A percentile compares a stretch with the other conserved stretches of the same genome.
These are phyloP conservation scores for Cystobasidium onofrii DNA, from an alignment of 768 basidiomycete genomes.

Conservation along the genomic window DNA sequence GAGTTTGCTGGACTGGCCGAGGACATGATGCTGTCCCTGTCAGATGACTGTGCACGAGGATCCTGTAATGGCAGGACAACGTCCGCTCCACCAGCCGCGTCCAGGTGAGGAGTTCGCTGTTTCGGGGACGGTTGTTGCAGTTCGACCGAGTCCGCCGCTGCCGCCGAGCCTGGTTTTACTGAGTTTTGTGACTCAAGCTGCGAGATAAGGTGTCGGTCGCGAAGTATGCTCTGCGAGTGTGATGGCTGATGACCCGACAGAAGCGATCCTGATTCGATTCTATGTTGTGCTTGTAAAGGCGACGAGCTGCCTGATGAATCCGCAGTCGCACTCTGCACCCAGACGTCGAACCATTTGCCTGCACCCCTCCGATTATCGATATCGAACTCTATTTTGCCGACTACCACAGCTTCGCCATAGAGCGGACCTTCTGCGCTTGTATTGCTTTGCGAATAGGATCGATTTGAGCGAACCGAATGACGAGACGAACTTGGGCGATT, in stretches of 20 bases:
- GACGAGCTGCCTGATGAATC: background rate
- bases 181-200: background rate
- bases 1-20: background rate
- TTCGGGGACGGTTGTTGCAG: background rate
- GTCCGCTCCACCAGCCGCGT: background rate
- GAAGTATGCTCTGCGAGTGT: background rate
- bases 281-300: background rate
- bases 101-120: background rate
- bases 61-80: too few relatives aligned
- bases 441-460: slow-evolving; percentile 3
- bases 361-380: slow-evolving; percentile 63
- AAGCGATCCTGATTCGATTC: background rate
- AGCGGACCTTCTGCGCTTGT: background rate
- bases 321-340: slow-evolving; percentile 29
- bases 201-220: background rate
- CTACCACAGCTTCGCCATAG: slow-evolving; percentile 49
- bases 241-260: background rate
- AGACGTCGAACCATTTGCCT: slow-evolving; percentile 39
- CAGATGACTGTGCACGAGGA: too few relatives aligned
- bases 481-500: background rate
- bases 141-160: background rate
- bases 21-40: background rate
- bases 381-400: slow-evolving; percentile 93
- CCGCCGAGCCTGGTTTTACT: background rate
- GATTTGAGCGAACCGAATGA: background rate